A percentile compares a stretch with the other conserved stretches of the same genome.
Conservation (phyloP, 2,329 filamentous ascomycete species). For the Beauveria medogensis region DNA sequence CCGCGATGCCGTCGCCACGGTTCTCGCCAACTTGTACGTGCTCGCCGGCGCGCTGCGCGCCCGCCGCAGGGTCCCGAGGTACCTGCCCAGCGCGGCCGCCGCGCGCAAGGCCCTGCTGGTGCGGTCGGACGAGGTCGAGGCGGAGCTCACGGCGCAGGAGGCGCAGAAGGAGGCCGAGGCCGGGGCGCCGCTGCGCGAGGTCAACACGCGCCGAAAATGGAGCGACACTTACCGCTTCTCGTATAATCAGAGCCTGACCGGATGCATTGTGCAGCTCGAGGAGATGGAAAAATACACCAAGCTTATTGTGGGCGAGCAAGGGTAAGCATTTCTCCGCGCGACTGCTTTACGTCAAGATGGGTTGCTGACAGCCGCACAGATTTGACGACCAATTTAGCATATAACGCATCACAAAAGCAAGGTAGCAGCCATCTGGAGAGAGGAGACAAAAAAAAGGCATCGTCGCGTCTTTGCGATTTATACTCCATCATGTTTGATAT, state of each 20-base stretch:
- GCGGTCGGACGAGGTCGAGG: constrained; percentile 41
- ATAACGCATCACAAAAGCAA: background rate
- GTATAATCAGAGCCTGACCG: constrained; percentile 45
- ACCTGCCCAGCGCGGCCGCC: constrained; percentile 47
- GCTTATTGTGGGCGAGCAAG: constrained; percentile 48
- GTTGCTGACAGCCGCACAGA: background rate
- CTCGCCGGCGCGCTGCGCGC: constrained; percentile 47
- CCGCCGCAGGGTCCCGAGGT: constrained; percentile 42
- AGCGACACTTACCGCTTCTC: constrained; percentile 49
- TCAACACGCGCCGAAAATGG: constrained; percentile 38
- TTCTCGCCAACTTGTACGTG: constrained; percentile 51
- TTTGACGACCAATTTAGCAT: constrained; percentile 10
- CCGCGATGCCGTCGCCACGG: constrained; percentile 48
- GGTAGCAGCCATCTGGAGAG: background rate
- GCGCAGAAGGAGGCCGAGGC: background rate
- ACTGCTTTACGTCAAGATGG: background rate
- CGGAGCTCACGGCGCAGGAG: constrained; percentile 18
- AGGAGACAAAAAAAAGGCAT: background rate
- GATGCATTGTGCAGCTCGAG: constrained; percentile 46
- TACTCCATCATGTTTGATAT: constrained; percentile 4
- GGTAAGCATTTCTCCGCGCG: constrained; percentile 23
- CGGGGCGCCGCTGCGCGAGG: constrained; percentile 11
- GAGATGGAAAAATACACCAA: constrained; percentile 49
- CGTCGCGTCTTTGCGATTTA: background rate
- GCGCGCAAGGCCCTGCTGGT: constrained; percentile 44